These are phyloP conservation scores for Alternaria panax DNA, from an alignment of 2,329 filamentous ascomycete genomes.

Conservation along the genomic window DNA sequence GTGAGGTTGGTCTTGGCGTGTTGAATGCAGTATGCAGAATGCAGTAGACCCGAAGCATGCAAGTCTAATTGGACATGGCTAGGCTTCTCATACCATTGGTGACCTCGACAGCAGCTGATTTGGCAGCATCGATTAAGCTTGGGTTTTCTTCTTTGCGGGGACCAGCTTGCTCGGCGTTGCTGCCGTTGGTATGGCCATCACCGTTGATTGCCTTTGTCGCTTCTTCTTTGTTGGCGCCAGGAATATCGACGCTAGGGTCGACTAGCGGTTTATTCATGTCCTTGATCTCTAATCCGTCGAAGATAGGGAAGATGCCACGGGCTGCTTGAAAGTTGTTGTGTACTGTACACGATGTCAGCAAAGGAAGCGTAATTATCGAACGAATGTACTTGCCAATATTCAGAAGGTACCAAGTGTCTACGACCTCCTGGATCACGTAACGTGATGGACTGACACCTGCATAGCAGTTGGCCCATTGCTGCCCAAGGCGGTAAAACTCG, in stretches of 20 bases:
- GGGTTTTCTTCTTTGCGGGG: constrained; percentile 23
- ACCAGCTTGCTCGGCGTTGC: constrained; percentile 24
- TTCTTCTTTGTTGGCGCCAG: constrained; percentile 16
- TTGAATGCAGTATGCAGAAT: constrained; percentile 47
- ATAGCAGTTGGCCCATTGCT: constrained; percentile 94
- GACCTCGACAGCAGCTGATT: constrained; percentile 39
- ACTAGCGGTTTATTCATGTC: constrained; percentile 63
- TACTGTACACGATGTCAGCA: constrained; percentile 62
- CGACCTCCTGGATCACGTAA: constrained; percentile 78
- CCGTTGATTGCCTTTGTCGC: constrained; percentile 14
- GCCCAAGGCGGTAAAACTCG: constrained; percentile 90
- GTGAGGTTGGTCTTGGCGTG: constrained; percentile 36
- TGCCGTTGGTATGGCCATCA: constrained; percentile 18
- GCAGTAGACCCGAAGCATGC: constrained; percentile 30
- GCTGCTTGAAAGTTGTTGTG: constrained; percentile 96
- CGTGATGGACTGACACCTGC: constrained; percentile 78
- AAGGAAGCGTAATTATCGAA: not conserved
- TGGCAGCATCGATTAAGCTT: constrained; percentile 34
- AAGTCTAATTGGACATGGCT: constrained; percentile 35
- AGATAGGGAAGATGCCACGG: constrained; percentile 82
- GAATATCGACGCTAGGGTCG: constrained; percentile 15
- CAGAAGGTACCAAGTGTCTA: constrained; percentile 90
- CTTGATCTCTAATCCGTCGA: constrained; percentile 76
- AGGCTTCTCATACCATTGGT: constrained; percentile 42
- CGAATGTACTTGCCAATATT: constrained; percentile 77